phyloP scores from a whole-genome alignment of 1,139 yeast genomes.

The Scheffersomyces lignicola region DNA sequence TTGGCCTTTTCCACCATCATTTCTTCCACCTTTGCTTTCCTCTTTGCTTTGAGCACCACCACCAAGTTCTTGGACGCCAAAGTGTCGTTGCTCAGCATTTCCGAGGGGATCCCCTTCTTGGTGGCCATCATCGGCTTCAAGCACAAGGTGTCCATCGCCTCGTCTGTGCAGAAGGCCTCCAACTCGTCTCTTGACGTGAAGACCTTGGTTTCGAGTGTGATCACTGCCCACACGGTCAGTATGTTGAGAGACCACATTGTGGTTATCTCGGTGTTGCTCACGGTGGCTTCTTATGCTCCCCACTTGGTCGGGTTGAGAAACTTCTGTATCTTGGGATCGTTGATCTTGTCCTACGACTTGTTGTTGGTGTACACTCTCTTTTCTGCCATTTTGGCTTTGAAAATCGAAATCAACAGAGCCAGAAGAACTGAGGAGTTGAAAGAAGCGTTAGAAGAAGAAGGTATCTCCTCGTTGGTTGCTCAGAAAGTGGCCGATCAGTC shows the following conservation, averaged over 20 bases:
- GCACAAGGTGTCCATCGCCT: conserved; percentile 77
- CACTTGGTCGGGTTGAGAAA: conserved; percentile 76
- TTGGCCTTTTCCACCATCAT: conserved; percentile 79
- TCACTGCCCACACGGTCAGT: conserved; percentile 65
- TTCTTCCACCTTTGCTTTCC: conserved; percentile 82
- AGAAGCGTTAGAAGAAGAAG: conserved; percentile 90
- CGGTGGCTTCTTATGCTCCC: conserved; percentile 68
- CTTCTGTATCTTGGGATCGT: conserved; percentile 77
- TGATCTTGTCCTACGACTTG: conserved; percentile 73
- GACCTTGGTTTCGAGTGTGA: conserved; percentile 55
- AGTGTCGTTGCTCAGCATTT: conserved; percentile 72
- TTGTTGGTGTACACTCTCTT: conserved; percentile 79
- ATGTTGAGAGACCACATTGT: conserved; percentile 79
- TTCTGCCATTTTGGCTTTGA: conserved; percentile 82
- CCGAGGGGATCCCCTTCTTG: conserved; percentile 92
- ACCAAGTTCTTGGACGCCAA: conserved; percentile 52
- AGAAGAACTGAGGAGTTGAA: conserved; percentile 81
- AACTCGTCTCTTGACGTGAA: conserved; percentile 41
- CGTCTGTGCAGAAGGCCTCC: conserved; percentile 53
- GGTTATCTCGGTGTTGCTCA: conserved; percentile 70
- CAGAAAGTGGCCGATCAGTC: conserved; percentile 58
- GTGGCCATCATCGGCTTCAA: conserved; percentile 94
- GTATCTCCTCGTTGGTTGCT: conserved; percentile 73
- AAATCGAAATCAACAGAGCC: conserved; percentile 86
- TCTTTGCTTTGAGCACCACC: conserved; percentile 75